Evolutionary conservation across 225 moss, liverwort and hornwort genomes (phyloP).

Genomic region (Marchantia polymorpha): DNA sequence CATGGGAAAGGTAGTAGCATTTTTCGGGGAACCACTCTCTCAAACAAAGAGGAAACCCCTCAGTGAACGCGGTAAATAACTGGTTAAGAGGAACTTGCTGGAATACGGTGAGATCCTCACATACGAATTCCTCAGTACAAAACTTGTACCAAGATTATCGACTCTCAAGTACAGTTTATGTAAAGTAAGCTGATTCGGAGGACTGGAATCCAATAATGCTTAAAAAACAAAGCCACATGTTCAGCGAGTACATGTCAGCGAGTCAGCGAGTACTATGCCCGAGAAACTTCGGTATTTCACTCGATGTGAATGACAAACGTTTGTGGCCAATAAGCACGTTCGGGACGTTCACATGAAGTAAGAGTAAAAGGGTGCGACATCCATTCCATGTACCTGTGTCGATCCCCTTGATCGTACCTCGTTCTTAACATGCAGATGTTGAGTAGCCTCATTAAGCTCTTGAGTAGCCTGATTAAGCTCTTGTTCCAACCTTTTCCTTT

Average conservation of each 20-base stretch:
- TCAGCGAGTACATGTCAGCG: too few species aligned
- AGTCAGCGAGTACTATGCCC: too few species aligned
- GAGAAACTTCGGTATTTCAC: neutral
- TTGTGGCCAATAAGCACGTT: neutral
- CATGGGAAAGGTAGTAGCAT: neutral
- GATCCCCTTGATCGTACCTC: constrained; percentile 27
- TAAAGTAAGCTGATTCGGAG: too few species aligned
- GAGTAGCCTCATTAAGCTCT: constrained; percentile 28
- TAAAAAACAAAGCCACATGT: too few species aligned
- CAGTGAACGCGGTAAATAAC: neutral
- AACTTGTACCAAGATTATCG: too few species aligned
- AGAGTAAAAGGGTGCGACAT: constrained; percentile 2
- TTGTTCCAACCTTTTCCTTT: constrained; percentile 39
- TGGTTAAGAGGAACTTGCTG: neutral
- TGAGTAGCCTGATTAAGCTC: constrained; percentile 27
- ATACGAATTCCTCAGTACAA: neutral
- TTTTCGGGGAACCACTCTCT: neutral
- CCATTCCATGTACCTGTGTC: constrained; percentile 10
- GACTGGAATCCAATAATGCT: too few species aligned
- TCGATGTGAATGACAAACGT: neutral
- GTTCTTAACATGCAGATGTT: constrained; percentile 21
- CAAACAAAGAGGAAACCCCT: neutral
- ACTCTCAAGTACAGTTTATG: too few species aligned
- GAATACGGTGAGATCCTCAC: neutral
- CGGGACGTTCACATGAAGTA: neutral